phyloP scores from a whole-genome alignment of 1,284 basidiomycete species.

The Cryptococcus jaspeensis region DNA sequence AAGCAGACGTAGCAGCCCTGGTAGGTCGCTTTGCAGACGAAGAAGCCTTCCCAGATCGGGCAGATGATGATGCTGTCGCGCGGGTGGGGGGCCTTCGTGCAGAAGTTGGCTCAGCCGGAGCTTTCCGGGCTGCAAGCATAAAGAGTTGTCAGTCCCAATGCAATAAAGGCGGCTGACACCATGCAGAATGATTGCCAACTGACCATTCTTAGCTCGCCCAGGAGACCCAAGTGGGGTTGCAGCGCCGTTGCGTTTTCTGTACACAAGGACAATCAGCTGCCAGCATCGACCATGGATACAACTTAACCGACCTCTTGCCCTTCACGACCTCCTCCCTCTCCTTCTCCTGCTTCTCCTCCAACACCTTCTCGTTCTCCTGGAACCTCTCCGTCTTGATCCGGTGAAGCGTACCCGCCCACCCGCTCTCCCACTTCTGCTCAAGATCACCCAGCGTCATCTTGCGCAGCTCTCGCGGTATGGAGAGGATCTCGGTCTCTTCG shows the following conservation, averaged over 20 bases:
- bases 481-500: slow-evolving; percentile 46
- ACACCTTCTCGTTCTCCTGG: slow-evolving; percentile 28
- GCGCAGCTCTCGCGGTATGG: slow-evolving; percentile 45
- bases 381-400: slow-evolving; percentile 36
- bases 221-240: slow-evolving; percentile 13
- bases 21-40: slow-evolving; percentile 6
- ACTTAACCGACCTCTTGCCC: slow-evolving; percentile 41
- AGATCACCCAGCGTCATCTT: slow-evolving; percentile 47
- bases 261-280: background rate
- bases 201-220: slow-evolving; percentile 23
- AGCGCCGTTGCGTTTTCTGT: slow-evolving; percentile 19
- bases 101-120: slow-evolving; percentile 3
- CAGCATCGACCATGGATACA: too few relatives aligned
- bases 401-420: slow-evolving; percentile 41
- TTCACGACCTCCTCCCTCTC: slow-evolving; percentile 30
- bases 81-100: background rate
- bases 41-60: background rate
- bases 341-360: slow-evolving; percentile 26
- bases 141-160: background rate
- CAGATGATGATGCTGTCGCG: background rate
- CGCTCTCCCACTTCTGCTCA: slow-evolving; percentile 45
- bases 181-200: slow-evolving; percentile 5
- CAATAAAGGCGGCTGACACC: background rate
- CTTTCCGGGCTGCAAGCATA: slow-evolving; percentile 17
- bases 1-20: slow-evolving; percentile 5